These are phyloP conservation scores for Candida albicans DNA, from an alignment of 1,139 yeast genomes.

Conservation along the genomic window DNA sequence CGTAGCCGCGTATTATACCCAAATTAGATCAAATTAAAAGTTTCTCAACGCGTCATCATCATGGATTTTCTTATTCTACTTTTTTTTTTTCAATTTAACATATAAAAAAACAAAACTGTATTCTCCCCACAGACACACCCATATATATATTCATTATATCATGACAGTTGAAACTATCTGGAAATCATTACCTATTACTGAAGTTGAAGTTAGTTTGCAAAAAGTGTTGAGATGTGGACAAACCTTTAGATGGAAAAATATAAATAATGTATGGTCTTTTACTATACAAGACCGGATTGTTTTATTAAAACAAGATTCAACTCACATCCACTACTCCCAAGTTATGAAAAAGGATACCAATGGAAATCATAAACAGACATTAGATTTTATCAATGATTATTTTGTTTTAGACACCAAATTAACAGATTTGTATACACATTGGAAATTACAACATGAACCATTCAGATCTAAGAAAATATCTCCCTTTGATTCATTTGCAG, in stretches of 20 bases:
- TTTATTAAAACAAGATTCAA: constrained; percentile 50
- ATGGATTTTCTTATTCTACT: too few relatives aligned
- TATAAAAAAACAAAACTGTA: neutral
- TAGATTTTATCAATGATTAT: constrained; percentile 59
- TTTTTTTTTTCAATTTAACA: neutral
- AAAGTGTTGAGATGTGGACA: constrained; percentile 88
- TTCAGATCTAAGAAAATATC: constrained; percentile 33
- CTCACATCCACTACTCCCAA: constrained; percentile 31
- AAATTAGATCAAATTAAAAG: too few relatives aligned
- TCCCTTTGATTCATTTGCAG: constrained; percentile 51
- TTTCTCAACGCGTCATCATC: too few relatives aligned
- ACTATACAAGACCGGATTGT: constrained; percentile 49
- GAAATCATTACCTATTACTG: constrained; percentile 24
- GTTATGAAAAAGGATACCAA: constrained; percentile 18
- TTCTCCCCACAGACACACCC: too few relatives aligned
- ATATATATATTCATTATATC: neutral
- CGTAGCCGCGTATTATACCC: too few relatives aligned
- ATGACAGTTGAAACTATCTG: constrained; percentile 26
- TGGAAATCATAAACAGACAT: constrained; percentile 28
- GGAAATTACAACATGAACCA: constrained; percentile 58
- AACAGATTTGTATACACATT: constrained; percentile 52
- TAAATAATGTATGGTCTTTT: constrained; percentile 62
- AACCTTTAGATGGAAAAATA: constrained; percentile 70
- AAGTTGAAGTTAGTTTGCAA: constrained; percentile 58
- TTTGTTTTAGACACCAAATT: constrained; percentile 64